Conservation (phyloP, 1,284 basidiomycete genomes). For the Heterobasidion occidentale region DNA sequence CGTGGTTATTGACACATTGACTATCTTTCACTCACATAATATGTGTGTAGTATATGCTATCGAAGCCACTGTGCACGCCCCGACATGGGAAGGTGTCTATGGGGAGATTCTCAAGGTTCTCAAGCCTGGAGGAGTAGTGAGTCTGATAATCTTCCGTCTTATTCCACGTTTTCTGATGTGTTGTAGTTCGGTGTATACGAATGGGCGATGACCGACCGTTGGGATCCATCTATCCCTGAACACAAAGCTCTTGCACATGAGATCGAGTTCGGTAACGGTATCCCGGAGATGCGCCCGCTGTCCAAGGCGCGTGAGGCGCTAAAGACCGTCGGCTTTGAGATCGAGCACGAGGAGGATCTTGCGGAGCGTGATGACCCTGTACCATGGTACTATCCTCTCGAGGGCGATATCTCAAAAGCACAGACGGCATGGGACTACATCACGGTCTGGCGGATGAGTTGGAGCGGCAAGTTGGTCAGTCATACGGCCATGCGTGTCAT, state of each 20-base stretch:
- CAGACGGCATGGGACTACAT: conserved; percentile 93
- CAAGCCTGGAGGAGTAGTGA: conserved; percentile 92
- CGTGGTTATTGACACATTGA: conserved; percentile 16
- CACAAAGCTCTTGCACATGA: conserved; percentile 92
- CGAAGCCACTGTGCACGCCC: conserved; percentile 96
- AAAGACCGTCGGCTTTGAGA: conserved; percentile 80
- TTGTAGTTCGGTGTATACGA: conserved; percentile 92
- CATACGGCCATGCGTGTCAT: conserved; percentile 76
- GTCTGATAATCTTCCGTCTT: conserved; percentile 23
- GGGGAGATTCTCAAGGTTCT: conserved; percentile 90
- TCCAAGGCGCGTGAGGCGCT: conserved; percentile 72
- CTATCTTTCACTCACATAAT: neutral
- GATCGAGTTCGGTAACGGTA: conserved; percentile 72
- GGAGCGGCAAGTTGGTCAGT: conserved; percentile 80
- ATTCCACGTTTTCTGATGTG: conserved; percentile 44
- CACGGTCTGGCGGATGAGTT: conserved; percentile 86
- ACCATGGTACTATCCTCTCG: conserved; percentile 95
- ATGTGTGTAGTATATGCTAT: conserved; percentile 78
- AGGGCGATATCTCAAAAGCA: conserved; percentile 87
- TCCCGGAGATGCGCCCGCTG: conserved; percentile 93
- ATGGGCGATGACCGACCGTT: conserved; percentile 97
- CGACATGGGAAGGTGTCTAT: conserved; percentile 94
- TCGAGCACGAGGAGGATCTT: conserved; percentile 91
- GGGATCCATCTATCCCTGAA: conserved; percentile 80
- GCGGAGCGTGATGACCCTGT: conserved; percentile 79